Conservation (phyloP, 192 early-diverging fungal species). For the Umbelopsis sp. region DNA sequence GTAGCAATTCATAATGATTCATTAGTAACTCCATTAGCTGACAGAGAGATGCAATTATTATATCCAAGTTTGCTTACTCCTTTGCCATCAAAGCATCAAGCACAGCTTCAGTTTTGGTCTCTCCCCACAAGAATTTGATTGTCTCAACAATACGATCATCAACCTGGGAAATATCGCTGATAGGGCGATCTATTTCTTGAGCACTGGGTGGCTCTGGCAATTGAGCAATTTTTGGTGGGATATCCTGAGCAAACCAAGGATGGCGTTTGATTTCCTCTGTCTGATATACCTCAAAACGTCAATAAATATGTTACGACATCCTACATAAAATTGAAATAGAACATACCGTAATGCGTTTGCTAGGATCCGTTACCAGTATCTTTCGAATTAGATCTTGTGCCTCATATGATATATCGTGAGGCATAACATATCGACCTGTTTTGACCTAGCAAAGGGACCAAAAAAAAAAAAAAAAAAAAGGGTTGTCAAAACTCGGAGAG, state of each 20-base stretch:
- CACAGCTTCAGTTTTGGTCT: conserved; percentile 29
- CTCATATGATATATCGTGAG: conserved; percentile 46
- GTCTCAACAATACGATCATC: conserved; percentile 40
- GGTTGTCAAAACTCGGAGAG: not conserved
- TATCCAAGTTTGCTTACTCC: conserved; percentile 26
- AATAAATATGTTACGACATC: not conserved
- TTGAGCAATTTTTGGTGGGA: conserved; percentile 26
- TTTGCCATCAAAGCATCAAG: conserved; percentile 31
- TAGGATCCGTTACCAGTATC: conserved; percentile 50
- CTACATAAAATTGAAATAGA: not conserved
- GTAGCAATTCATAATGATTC: too few relatives aligned
- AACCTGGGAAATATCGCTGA: conserved; percentile 27
- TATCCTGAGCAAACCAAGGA: conserved; percentile 48
- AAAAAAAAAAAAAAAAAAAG: not conserved
- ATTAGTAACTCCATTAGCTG: too few relatives aligned
- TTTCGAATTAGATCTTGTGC: conserved; percentile 49
- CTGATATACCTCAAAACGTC: conserved; percentile 19
- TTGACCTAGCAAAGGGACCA: conserved; percentile 45
- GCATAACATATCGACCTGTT: conserved; percentile 51
- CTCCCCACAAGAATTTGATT: conserved; percentile 42
- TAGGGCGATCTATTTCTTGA: conserved; percentile 35
- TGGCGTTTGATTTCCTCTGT: conserved; percentile 53
- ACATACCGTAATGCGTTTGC: conserved; percentile 45
- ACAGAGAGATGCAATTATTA: not conserved
- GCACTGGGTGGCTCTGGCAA: conserved; percentile 35